These are phyloP conservation scores for Boletus sensibilis DNA, from an alignment of 768 basidiomycete species.

Conservation along the genomic window DNA sequence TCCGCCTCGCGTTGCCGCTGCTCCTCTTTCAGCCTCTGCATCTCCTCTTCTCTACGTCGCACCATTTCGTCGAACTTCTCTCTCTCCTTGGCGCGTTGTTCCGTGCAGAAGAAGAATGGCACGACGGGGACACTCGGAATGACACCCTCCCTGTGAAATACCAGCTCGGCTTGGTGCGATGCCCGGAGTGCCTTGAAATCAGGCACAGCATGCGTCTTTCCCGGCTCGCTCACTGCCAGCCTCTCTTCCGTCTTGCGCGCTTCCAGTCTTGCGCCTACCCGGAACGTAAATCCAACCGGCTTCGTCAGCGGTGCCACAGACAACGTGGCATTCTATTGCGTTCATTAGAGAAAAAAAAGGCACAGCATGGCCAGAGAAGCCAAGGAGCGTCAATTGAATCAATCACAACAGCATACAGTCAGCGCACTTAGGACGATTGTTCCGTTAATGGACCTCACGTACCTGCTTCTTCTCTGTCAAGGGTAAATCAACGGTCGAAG, in stretches of 20 bases:
- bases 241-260: slow-evolving; percentile 43
- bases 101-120: slow-evolving; percentile 51
- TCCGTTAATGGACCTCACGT: slow-evolving; percentile 28
- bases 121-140: slow-evolving; percentile 35
- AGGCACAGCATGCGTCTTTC: slow-evolving; percentile 38
- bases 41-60: slow-evolving; percentile 54
- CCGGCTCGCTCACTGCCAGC: slow-evolving; percentile 25
- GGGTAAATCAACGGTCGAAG: slow-evolving; percentile 24
- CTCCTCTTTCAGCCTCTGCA: slow-evolving; percentile 47
- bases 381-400: slow-evolving; percentile 5
- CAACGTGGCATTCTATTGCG: slow-evolving; percentile 23
- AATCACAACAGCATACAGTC: slow-evolving; percentile 16
- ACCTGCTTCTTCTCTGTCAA: slow-evolving; percentile 32
- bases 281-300: slow-evolving; percentile 54
- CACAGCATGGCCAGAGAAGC: slow-evolving; percentile 12
- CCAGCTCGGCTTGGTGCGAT: slow-evolving; percentile 36
- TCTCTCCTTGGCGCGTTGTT: slow-evolving; percentile 57
- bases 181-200: slow-evolving; percentile 58
- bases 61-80: slow-evolving; percentile 61
- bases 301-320: slow-evolving; percentile 39
- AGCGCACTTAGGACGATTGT: slow-evolving; percentile 25
- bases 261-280: slow-evolving; percentile 47
- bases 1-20: slow-evolving; percentile 45
- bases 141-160: slow-evolving; percentile 46
- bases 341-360: slow-evolving; percentile 16